Evolutionary conservation across 2,329 filamentous ascomycete genomes (phyloP).

Genomic region (Fusarium sterilihyphosum): DNA sequence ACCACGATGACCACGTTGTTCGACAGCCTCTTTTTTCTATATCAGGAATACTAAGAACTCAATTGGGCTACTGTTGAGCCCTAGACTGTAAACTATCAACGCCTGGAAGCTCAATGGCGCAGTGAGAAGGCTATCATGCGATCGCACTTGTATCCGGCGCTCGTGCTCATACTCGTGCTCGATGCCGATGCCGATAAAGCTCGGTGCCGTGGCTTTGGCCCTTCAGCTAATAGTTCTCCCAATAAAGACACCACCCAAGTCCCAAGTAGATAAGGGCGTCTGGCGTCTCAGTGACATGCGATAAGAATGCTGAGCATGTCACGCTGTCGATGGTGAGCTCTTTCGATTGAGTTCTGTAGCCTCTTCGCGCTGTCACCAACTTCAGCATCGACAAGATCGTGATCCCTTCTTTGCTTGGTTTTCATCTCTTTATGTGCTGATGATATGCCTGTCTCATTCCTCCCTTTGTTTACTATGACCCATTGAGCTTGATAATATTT

Average conservation of each 20-base stretch:
- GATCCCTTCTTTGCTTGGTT: neutral
- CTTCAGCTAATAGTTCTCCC: neutral
- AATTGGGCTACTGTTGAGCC: neutral
- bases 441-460: neutral
- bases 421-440: neutral
- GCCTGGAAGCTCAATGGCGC: neutral
- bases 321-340: neutral
- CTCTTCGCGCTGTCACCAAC: neutral
- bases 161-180: neutral
- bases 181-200: neutral
- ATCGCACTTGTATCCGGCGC: neutral
- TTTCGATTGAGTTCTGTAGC: constrained; percentile 1
- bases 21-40: neutral
- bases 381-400: neutral
- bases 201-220: neutral
- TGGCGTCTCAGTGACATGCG: neutral
- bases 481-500: neutral
- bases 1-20: neutral
- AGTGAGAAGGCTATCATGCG: neutral
- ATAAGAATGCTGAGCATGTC: neutral
- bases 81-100: neutral
- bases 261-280: neutral
- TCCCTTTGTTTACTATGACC: neutral
- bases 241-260: neutral
- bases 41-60: neutral